Base-by-base conservation (phyloP, 129 eudicot genomes). In the Centaurea solstitialis region DNA sequence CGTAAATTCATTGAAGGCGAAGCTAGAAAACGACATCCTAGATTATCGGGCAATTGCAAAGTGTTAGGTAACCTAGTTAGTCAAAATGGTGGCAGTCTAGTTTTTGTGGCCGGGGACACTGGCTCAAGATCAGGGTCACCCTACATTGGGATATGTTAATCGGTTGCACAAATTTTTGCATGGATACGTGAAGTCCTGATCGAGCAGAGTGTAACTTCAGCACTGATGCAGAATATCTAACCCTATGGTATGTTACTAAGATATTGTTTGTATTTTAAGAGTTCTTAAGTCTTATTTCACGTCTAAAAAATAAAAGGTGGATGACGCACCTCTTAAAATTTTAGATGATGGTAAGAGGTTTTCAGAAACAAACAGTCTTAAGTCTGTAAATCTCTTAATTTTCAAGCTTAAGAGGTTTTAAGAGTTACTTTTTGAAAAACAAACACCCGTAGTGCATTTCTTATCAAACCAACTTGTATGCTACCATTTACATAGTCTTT, bases 161-260 rank as follows among this genome's bases (percentile, higher is more conserved):
- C 85, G 6, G 94, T 98, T 80, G 95, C 99, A 43, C 93, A 76
- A 18, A 98, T 93, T 87, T 96, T 96, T 82, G 97, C 98, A 18
- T 84, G 95, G 26, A 93, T 93, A 35, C 97, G 99, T 70, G 93
- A 96, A 81, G 97, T 88, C 53, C 79, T 96, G 81, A 91, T 96
- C 10, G 97, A 96, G 85, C 83, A 94, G 72, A 92, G 97, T 81
- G 99, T 96, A 84, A 89, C 98, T 41, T 91, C 98, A 70, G 86
- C 93, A 61, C 66, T 96, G 78, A 91, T 76, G 93, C 99, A 68
- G 95, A 98, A 17, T 96, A 91, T 82, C 76, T 96, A 35, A 96
- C 97, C 73, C 99, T 98, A 9, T 96, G 99, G 99, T 95, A 85
- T 37, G 94, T 78, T 50, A 33, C 73, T 68, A 67, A 33, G 30